Percentiles rank a stretch among this genome's conserved stretches.
phyloP scores from a whole-genome alignment of 2,329 filamentous ascomycete species.

The Pseudocercospora crystallina region DNA sequence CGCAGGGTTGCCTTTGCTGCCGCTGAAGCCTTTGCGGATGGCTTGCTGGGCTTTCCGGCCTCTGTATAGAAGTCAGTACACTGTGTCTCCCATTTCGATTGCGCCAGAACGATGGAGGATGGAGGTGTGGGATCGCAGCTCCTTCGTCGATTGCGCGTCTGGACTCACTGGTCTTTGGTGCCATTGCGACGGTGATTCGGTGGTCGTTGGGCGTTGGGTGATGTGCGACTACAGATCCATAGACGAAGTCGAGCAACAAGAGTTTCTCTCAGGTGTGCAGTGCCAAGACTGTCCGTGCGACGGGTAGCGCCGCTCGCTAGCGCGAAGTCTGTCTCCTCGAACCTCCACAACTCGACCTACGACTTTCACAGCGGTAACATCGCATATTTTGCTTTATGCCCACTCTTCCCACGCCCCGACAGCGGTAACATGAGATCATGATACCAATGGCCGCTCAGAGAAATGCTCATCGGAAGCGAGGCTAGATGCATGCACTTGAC shows the following conservation, averaged over 20 bases:
- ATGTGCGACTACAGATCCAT: constrained; percentile 21
- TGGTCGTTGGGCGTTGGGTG: constrained; percentile 15
- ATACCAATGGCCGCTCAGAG: no score
- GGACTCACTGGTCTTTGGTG: constrained; percentile 28
- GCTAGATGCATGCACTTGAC: no score
- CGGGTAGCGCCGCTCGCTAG: no score
- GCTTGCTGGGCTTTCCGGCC: constrained; percentile 56
- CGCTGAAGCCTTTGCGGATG: constrained; percentile 73
- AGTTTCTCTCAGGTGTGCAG: no score
- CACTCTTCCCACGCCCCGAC: no score
- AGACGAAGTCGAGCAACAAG: neutral
- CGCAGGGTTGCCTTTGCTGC: constrained; percentile 95
- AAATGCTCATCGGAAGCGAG: no score
- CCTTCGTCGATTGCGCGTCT: constrained; percentile 2
- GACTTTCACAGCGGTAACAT: no score
- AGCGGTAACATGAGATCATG: no score
- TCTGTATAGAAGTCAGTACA: constrained; percentile 38
- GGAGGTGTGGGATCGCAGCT: constrained; percentile 2
- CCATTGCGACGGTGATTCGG: constrained; percentile 29
- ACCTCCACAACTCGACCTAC: no score
- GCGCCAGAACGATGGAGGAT: constrained; percentile 1
- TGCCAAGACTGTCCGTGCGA: no score
- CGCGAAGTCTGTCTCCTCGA: no score
- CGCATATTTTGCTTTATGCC: no score
- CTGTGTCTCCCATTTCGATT: neutral